Evolutionary conservation across 2,329 filamentous ascomycete species (phyloP), one percentile per base, ranked within the genome.

Genomic region (Talaromyces funiculosus): DNA sequence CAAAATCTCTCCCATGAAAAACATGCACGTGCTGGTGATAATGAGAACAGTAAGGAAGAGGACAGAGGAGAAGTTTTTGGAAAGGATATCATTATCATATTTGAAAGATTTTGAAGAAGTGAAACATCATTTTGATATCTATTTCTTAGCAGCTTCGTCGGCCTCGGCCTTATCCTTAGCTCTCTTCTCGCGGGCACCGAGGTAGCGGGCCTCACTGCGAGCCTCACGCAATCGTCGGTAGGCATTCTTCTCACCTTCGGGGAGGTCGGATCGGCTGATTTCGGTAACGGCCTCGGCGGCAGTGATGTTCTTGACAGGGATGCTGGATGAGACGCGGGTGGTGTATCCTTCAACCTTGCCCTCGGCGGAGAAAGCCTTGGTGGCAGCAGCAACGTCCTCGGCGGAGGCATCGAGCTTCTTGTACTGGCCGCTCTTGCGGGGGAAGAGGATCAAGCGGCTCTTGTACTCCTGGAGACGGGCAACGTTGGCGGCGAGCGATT

Each of bases 381-480:
- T 80, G 77, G 86, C 85, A 72, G 87, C 80, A 77, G 86, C 88
- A 81, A 94, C 87, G 65, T 89, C 87, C 75, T 93, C 90, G 77
- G 90, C 90, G 79, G 88, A 84, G 67, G 88, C 88, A 82, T 96
- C 91, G 79, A 90, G 90, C 78, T 89, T 89, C 90, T 96, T 97
- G 82, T 88, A 86, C 82, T 94, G 87, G 82, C 92, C 92, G 78
- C 86, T 86, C 82, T 90, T 92, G 85, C 92, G 91, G 78, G 94
- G 94, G 86, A 99, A 97, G 78, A 99, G 86, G 79, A 99, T 96
- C 76, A 99, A 84, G 77, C 92, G 91, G 77, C 89, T 86, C 84
- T 89, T 90, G 92, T 96, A 99, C 78, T 91, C 91, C 87, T 97
- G 92, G 77, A 99, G 91, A 77, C 94, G 94, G 80, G 90, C 90